A percentile compares a stretch with the other conserved stretches of the same genome.
Evolutionary conservation across 2,329 filamentous ascomycete species (phyloP).

Genomic region (Penicillium nordicum): DNA sequence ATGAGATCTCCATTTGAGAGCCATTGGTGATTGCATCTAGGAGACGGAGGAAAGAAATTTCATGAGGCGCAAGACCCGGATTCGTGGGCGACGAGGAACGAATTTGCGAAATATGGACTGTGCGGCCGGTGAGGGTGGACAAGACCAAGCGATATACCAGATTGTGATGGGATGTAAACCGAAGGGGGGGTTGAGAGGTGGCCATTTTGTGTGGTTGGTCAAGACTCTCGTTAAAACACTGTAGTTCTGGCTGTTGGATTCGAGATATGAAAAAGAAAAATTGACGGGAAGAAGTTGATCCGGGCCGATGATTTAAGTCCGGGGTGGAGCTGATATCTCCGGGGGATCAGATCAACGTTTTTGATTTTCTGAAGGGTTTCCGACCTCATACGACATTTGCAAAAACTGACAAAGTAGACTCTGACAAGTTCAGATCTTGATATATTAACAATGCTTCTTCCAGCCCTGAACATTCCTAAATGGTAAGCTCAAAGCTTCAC

Average conservation of each 20-base stretch:
- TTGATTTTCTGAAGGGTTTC: background rate
- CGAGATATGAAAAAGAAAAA: conserved; percentile 32
- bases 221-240: conserved; percentile 6
- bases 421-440: background rate
- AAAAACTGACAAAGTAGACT: background rate
- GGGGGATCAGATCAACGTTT: conserved; percentile 12
- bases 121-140: conserved; percentile 82
- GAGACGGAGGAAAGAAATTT: conserved; percentile 92
- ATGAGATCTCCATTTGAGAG: conserved; percentile 89
- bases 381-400: background rate
- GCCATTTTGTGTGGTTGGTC: conserved; percentile 32
- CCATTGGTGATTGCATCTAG: conserved; percentile 95
- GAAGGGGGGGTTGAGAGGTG: conserved; percentile 53
- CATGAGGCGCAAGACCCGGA: conserved; percentile 85
- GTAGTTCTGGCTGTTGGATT: background rate
- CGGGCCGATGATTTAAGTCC: conserved; percentile 27
- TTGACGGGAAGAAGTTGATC: conserved; percentile 26
- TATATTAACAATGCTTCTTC: conserved; percentile 32
- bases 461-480: conserved; percentile 46
- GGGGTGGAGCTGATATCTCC: conserved; percentile 26
- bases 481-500: conserved; percentile 31
- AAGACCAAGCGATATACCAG: conserved; percentile 82
- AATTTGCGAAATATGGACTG: conserved; percentile 91
- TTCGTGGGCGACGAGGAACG: conserved; percentile 79
- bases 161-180: conserved; percentile 79